Base-by-base conservation (phyloP, 2,329 filamentous ascomycete species). In the Nannizzia gypsea region DNA sequence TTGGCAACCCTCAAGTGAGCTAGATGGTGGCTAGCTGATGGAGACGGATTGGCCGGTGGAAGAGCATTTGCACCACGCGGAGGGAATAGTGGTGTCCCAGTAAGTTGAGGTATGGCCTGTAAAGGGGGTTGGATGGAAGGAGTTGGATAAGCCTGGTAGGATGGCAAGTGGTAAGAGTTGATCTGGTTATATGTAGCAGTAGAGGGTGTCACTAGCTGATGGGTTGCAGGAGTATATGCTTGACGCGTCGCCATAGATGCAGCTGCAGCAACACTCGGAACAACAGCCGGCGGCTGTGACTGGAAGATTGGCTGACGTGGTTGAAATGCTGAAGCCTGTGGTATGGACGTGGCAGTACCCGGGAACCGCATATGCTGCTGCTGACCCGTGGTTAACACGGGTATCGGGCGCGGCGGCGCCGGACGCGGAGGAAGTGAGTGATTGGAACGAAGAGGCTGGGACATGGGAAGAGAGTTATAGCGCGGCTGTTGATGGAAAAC, bases 1-100 rank as follows among this genome's bases (percentile, higher is more conserved):
- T 31, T 54, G n/a, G 38, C 40, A 13, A 61, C 58, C 24, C 78
- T 77, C 28, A 85, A 72, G 66, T 82, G 75, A 50, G 79, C 77
- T 69, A 85, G 81, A 65, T 86, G 84, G 6, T 86, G 72, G n/a
- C 77, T 78, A 28, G 74, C 75, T 6, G 73, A 67, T 24, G 81
- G 77, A 60, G 78, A 72, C 3, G 79, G 75, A 24, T 72, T 67
- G 9, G 72, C 70, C 34, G 74, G 74, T 61, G 74, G 71, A 2
- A 73, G 63, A 24, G 71, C 72, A 38, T 60, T 55, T 17, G 63
- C 64, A 6, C 70, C 70, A 0, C 64, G 61, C 17, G 65, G 70
- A 50, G 77, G 77, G 34, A 80, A 67, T 5, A 76, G 64, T 15
- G 22, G 28, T 15, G 58, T 13, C 20, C 56, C 42, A 44, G 63